Conservation (phyloP, 805 yeast genomes). For the Grigorovia yakushimaensis region DNA sequence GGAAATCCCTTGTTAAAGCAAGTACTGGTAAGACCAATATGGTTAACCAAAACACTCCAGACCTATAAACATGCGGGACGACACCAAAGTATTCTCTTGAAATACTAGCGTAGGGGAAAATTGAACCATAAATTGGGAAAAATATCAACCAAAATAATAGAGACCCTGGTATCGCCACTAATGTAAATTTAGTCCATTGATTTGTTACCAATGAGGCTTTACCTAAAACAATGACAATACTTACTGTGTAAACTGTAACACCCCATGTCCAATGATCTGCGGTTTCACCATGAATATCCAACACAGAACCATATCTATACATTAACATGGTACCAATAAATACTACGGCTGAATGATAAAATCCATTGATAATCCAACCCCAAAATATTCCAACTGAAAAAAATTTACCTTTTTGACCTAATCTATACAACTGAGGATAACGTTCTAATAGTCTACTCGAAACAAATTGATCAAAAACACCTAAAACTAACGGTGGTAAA, state of each 20-base stretch:
- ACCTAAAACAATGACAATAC: constrained; percentile 81
- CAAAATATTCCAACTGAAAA: constrained; percentile 88
- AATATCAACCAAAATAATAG: constrained; percentile 71
- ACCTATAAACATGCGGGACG: constrained; percentile 62
- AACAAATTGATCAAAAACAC: constrained; percentile 94
- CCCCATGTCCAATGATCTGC: constrained; percentile 96
- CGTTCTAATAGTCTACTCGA: constrained; percentile 80
- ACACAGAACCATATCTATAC: constrained; percentile 55
- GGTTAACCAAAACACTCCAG: constrained; percentile 76
- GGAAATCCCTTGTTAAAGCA: constrained; percentile 77
- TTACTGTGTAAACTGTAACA: constrained; percentile 75
- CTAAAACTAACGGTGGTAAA: constrained; percentile 90
- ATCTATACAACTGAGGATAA: constrained; percentile 84
- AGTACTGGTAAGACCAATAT: constrained; percentile 63
- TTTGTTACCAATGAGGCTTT: constrained; percentile 90
- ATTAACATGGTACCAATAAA: constrained; percentile 64
- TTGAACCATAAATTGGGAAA: constrained; percentile 76
- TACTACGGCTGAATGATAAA: constrained; percentile 82
- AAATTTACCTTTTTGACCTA: constrained; percentile 83
- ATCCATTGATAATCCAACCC: constrained; percentile 96
- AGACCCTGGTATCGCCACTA: constrained; percentile 93
- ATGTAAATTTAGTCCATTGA: constrained; percentile 89
- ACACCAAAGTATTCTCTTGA: constrained; percentile 82
- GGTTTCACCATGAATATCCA: constrained; percentile 50
- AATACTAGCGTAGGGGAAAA: constrained; percentile 76